Evolutionary conservation across 2,329 filamentous ascomycete species (phyloP).

Genomic region (Pseudodiploospora longispora): DNA sequence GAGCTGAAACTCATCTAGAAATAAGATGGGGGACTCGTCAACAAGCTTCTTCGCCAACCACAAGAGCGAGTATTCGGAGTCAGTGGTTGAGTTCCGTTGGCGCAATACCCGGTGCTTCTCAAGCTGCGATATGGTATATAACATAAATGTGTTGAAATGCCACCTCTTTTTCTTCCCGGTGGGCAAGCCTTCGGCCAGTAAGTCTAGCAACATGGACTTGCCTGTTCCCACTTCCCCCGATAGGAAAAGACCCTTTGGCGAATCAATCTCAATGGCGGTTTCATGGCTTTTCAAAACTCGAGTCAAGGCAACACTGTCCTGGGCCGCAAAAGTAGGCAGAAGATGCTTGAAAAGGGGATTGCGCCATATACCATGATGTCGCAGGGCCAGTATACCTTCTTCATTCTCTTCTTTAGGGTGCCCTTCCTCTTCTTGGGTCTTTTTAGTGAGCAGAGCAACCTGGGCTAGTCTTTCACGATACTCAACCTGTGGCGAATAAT

Average conservation of each 20-base stretch:
- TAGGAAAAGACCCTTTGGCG: slow-evolving; percentile 66
- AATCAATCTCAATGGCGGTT: slow-evolving; percentile 61
- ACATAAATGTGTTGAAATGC: slow-evolving; percentile 85
- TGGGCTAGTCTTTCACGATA: slow-evolving; percentile 59
- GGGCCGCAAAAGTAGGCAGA: slow-evolving; percentile 46
- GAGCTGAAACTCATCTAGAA: slow-evolving; percentile 77
- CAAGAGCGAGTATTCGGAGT: slow-evolving; percentile 56
- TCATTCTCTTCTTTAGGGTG: slow-evolving; percentile 21
- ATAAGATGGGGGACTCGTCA: slow-evolving; percentile 66
- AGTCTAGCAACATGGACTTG: slow-evolving; percentile 77
- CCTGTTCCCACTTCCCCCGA: slow-evolving; percentile 78
- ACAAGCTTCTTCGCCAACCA: slow-evolving; percentile 71
- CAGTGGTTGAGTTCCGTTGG: slow-evolving; percentile 9
- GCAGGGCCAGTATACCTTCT: slow-evolving; percentile 36
- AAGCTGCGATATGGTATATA: slow-evolving; percentile 64
- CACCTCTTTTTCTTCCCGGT: slow-evolving; percentile 65
- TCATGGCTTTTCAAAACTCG: slow-evolving; percentile 63
- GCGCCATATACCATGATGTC: slow-evolving; percentile 47
- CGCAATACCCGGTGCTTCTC: slow-evolving; percentile 51
- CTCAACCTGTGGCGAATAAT: slow-evolving; percentile 66
- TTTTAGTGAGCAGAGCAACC: slow-evolving; percentile 39
- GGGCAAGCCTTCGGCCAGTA: slow-evolving; percentile 71
- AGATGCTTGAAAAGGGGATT: slow-evolving; percentile 53
- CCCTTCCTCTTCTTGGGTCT: slow-evolving; percentile 13
- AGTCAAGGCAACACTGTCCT: slow-evolving; percentile 57